A percentile compares a stretch with the other conserved stretches of the same genome.
Conservation (phyloP, 2,329 filamentous ascomycete species). For the Trichoderma gracile region DNA sequence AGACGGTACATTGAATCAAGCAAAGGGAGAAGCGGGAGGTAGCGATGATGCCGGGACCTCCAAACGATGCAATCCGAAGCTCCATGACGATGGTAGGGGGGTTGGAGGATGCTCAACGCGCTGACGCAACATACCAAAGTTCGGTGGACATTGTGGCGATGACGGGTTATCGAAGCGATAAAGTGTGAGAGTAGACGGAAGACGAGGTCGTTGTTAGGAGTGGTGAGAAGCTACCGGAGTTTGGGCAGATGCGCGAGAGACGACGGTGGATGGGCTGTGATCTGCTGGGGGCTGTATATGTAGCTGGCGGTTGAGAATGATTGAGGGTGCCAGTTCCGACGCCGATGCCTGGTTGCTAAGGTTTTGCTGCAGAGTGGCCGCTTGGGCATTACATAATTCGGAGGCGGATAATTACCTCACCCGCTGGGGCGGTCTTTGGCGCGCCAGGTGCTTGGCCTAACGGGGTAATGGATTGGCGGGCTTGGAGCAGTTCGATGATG, state of each 20-base stretch:
- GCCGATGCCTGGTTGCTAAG: conserved; percentile 23
- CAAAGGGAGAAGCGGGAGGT: not conserved
- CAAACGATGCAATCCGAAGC: conserved; percentile 25
- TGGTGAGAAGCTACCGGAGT: conserved; percentile 20
- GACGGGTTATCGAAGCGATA: conserved; percentile 12
- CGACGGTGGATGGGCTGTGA: conserved; percentile 14
- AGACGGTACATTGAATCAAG: not conserved
- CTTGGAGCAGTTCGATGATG: not conserved
- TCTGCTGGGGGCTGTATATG: conserved; percentile 9
- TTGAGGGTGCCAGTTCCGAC: conserved; percentile 26
- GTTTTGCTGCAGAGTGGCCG: conserved; percentile 27
- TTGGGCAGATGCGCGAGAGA: conserved; percentile 15
- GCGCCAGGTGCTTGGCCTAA: not conserved
- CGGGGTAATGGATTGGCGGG: conserved; percentile 13
- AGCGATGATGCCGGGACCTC: conserved; percentile 26
- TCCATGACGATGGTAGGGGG: conserved; percentile 20
- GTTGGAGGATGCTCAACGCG: conserved; percentile 18
- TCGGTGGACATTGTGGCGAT: conserved; percentile 26
- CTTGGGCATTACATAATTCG: conserved; percentile 25
- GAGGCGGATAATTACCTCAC: conserved; percentile 27
- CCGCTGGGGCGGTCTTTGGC: conserved; percentile 11
- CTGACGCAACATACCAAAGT: conserved; percentile 29
- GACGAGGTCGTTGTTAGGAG: not conserved
- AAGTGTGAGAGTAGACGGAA: not conserved
- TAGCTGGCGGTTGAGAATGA: conserved; percentile 22